Evolutionary conservation across 352 stramenopile genomes (phyloP), one percentile per base, ranked within the genome.

Genomic region (Globisporangium heterothallicum): DNA sequence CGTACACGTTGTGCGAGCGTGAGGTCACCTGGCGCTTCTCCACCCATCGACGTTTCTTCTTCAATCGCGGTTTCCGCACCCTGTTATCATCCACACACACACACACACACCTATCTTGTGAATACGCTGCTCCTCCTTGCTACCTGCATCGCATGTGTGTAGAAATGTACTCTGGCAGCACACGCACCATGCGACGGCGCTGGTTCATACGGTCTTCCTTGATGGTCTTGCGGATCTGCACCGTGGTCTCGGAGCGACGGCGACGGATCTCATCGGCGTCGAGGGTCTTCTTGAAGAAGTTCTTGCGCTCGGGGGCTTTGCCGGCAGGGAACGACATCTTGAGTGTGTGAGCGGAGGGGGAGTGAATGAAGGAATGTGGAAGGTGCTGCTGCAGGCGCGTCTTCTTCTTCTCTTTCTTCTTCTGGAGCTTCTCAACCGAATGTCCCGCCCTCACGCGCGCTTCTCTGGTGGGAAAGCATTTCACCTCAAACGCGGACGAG

Each of bases 241-340:
- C 74, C 30, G 82, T 82, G 19, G 79, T 91, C 53, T 93, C 84
- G 36, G 90, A 79, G 44, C 85, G 80, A 30, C 80, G 74, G 18
- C 84, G 74, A 47, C 85, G 78, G 44, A 68, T 88, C 47, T 78
- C 74, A 27, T 92, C 78, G 25, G 61, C 64, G 68, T 95, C 85
- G 56, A 95, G 90, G 48, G 79, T 83, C 61, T 94, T 95, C 67
- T 95, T 95, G 59, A 88, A 94, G 56, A 63, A 83, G 52, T 78
- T 86, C 70, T 93, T 82, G 40, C 83, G 85, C 25, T 92, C 78
- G 16, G 80, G 79, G 42, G 72, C 72, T 63, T 86, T 86, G 49
- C 72, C 74, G 47, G 66, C 65, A 25, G 74, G 63, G 65, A 86
- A 87, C 61, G 78, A 90, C 78, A 90, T 90, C 41, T 10, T 38